phyloP scores from a whole-genome alignment of 1,284 basidiomycete genomes.

The Ganoderma lingzhi region DNA sequence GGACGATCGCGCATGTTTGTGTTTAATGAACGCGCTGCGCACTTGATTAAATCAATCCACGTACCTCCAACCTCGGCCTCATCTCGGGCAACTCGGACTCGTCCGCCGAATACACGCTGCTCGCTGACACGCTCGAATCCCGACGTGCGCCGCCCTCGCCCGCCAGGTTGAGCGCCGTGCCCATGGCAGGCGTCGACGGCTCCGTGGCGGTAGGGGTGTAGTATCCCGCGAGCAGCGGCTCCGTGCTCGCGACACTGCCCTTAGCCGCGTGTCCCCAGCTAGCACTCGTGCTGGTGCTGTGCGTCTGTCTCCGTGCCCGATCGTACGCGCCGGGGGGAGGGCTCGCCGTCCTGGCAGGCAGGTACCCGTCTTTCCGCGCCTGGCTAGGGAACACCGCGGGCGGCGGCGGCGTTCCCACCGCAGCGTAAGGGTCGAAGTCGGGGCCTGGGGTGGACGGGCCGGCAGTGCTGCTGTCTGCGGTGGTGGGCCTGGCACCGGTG shows the following conservation, averaged over 20 bases:
- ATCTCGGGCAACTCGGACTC: slow-evolving; percentile 18
- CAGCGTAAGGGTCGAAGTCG: slow-evolving; percentile 64
- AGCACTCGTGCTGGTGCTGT: slow-evolving; percentile 40
- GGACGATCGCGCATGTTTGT: background rate
- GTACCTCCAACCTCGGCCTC: slow-evolving; percentile 23
- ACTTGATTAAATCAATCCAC: background rate
- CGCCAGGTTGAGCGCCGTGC: slow-evolving; percentile 26
- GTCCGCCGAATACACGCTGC: slow-evolving; percentile 26
- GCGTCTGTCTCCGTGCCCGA: slow-evolving; percentile 31
- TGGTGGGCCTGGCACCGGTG: slow-evolving; percentile 42
- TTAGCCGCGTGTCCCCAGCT: slow-evolving; percentile 52
- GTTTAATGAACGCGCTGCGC: background rate
- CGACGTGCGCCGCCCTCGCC: slow-evolving; percentile 47
- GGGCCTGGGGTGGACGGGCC: slow-evolving; percentile 19
- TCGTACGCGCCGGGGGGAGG: slow-evolving; percentile 48
- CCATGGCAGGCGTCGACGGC: slow-evolving; percentile 36
- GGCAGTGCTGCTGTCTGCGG: slow-evolving; percentile 35
- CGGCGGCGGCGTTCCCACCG: slow-evolving; percentile 45
- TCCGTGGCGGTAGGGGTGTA: slow-evolving; percentile 39
- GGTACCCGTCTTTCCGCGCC: slow-evolving; percentile 48
- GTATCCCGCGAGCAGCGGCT: slow-evolving; percentile 64
- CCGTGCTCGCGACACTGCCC: slow-evolving; percentile 67
- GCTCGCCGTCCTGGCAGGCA: slow-evolving; percentile 53
- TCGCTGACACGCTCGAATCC: slow-evolving; percentile 17
- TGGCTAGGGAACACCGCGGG: slow-evolving; percentile 38